Base-by-base conservation (phyloP, 306 rosid species). In the Citrullus amarus region DNA sequence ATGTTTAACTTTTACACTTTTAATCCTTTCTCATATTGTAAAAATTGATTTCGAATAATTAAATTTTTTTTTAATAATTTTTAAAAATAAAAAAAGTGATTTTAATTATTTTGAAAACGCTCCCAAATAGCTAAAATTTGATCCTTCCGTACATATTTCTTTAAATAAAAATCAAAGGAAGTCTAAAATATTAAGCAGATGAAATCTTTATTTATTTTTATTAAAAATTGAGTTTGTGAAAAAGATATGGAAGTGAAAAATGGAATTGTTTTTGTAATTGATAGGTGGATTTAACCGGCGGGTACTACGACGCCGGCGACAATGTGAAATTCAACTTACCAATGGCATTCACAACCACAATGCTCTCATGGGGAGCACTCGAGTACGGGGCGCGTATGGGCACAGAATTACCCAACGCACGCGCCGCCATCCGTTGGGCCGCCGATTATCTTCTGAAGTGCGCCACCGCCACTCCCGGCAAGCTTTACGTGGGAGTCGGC, bases 261-360 rank as follows among this genome's bases (percentile, higher is more conserved):
- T 7, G 8, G 4, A 25, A 16, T 9, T 0, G 36, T 18, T 32
- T 25, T 54, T 10, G 12, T 13, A 65, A 34, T 36, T 79, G 5
- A 46, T 76, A 95, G 97, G 98, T 95, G 89, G 96, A 95, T 74
- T 86, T 95, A 76, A 86, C 79, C 9, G 97, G 98, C 63, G 98
- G 97, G 2, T 95, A 95, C 84, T 89, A 95, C 77, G 97, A 92
- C 66, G 98, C 96, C 18, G 98, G 98, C 34, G 98, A 95, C 88
- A 95, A 95, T 32, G 90, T 95, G 6, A 95, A 95, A 44, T 95
- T 95, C 89, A 95, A 95, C 61, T 84, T 95, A 8, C 98, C 98
- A 32, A 92, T 95, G 98, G 98, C 98, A 1, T 95, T 82, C 86
- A 88, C 93, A 4, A 86, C 97, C 8, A 95, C 97, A 10, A 86